Evolutionary conservation across 768 basidiomycete species (phyloP).

Genomic region (Cystobasidium onofrii): DNA sequence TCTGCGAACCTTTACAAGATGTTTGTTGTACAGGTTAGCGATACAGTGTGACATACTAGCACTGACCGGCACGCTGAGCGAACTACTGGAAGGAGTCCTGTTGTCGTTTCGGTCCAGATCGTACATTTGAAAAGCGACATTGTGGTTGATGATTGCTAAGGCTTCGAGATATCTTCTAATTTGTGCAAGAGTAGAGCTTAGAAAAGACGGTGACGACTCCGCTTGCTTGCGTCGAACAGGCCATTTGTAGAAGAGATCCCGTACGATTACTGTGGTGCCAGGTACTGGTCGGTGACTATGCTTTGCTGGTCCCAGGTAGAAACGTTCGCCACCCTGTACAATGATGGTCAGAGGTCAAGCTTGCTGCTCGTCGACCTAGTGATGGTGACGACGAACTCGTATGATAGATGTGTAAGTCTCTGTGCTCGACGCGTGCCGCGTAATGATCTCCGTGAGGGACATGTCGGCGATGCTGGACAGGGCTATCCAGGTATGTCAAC

Average conservation of each 20-base stretch:
- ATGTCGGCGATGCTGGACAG: conserved; percentile 74
- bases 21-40: neutral
- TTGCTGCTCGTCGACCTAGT: neutral
- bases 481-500: conserved; percentile 47
- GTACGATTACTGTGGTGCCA: conserved; percentile 74
- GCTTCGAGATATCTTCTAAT: conserved; percentile 20
- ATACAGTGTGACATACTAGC: neutral
- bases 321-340: conserved; percentile 21
- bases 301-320: conserved; percentile 5
- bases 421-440: conserved; percentile 51
- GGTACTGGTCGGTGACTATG: conserved; percentile 33
- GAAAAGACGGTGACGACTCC: neutral
- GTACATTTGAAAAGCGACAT: conserved; percentile 1
- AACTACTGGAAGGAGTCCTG: conserved; percentile 50
- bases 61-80: neutral
- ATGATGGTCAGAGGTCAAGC: neutral
- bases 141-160: conserved; percentile 18
- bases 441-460: conserved; percentile 70
- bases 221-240: conserved; percentile 33
- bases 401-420: conserved; percentile 15
- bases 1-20: neutral
- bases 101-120: conserved; percentile 23
- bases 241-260: conserved; percentile 76
- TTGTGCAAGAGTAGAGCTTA: neutral
- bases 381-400: neutral